A percentile compares a stretch with the other conserved stretches of the same genome.
Evolutionary conservation across 2,329 filamentous ascomycete genomes (phyloP).

Genomic region (Xylariaceae sp.): DNA sequence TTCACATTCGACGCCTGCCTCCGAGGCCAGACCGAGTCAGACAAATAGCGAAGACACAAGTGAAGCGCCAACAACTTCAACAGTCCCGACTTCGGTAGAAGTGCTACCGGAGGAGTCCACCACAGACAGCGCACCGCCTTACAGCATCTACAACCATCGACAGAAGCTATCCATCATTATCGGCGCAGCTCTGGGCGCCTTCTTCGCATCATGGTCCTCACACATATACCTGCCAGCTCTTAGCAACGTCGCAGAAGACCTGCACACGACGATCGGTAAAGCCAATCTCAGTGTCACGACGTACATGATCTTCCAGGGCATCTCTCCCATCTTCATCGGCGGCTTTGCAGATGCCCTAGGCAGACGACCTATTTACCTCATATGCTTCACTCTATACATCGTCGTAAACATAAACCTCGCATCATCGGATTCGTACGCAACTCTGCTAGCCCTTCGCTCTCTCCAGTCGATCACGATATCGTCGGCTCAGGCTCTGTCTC

Average conservation of each 20-base stretch:
- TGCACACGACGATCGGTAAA: conserved; percentile 12
- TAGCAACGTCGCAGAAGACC: conserved; percentile 16
- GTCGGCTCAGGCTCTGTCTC: conserved; percentile 46
- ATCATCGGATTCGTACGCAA: conserved; percentile 35
- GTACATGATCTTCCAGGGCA: conserved; percentile 46
- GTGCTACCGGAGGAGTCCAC: no score
- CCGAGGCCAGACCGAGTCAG: no score
- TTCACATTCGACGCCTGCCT: no score
- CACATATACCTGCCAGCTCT: conserved; percentile 22
- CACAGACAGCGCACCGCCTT: no score
- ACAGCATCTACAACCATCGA: no score
- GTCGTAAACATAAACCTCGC: conserved; percentile 39
- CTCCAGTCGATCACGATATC: conserved; percentile 47
- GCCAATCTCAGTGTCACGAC: conserved; percentile 34
- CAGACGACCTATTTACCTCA: conserved; percentile 40
- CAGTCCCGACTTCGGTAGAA: no score
- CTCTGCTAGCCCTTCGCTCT: conserved; percentile 42
- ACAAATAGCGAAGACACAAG: no score
- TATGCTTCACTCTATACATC: conserved; percentile 40
- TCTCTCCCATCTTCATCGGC: conserved; percentile 44
- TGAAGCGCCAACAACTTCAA: no score
- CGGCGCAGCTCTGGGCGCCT: conserved; percentile 16
- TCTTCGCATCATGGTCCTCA: conserved; percentile 19
- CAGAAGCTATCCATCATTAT: no score
- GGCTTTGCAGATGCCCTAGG: conserved; percentile 42